Evolutionary conservation across 768 basidiomycete genomes (phyloP).

Genomic region (Phaffia australis): DNA sequence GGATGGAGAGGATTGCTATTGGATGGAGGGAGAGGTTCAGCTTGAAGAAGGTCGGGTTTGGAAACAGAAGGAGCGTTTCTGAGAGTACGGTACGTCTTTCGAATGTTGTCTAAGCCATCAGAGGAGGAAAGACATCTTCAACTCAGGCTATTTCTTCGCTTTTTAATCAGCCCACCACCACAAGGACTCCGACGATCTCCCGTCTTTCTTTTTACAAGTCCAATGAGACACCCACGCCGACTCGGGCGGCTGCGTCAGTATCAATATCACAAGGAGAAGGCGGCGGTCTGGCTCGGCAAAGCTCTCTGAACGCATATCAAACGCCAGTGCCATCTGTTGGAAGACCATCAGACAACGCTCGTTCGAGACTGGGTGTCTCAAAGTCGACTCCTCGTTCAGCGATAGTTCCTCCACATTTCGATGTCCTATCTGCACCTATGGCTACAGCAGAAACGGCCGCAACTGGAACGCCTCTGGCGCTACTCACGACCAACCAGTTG

Average conservation of each 20-base stretch:
- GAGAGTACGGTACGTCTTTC: neutral
- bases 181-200: neutral
- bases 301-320: too few species aligned
- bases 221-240: neutral
- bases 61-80: neutral
- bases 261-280: too few species aligned
- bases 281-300: too few species aligned
- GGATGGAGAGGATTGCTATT: constrained; percentile 5
- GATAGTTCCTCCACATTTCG: neutral
- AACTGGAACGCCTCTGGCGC: too few species aligned
- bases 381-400: neutral
- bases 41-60: constrained; percentile 5
- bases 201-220: neutral
- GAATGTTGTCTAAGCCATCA: neutral
- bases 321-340: too few species aligned
- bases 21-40: constrained; percentile 24
- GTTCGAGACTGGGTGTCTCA: too few species aligned
- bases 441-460: neutral
- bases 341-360: too few species aligned
- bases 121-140: neutral
- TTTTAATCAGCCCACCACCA: too few species aligned
- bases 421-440: neutral
- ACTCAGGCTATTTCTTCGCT: too few species aligned
- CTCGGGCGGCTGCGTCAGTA: neutral
- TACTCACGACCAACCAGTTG: too few species aligned